phyloP scores from a whole-genome alignment of 306 rosid species.

The Quercus suber region DNA sequence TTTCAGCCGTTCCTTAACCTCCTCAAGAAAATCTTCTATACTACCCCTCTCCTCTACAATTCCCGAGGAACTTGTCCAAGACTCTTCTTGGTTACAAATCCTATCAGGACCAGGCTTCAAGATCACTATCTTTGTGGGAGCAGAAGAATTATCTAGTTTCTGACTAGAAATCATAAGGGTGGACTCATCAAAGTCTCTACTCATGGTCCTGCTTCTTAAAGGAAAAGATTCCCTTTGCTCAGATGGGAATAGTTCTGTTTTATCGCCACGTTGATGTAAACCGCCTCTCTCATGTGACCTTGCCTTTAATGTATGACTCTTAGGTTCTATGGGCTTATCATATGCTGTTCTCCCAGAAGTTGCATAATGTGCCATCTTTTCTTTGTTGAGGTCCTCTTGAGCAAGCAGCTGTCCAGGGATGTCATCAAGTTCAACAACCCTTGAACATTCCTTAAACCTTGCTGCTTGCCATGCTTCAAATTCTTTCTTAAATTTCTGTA shows the following conservation, averaged over 20 bases:
- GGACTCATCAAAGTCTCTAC: conserved; percentile 78
- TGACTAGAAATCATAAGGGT: conserved; percentile 38
- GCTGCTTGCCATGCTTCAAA: conserved; percentile 93
- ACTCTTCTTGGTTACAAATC: conserved; percentile 52
- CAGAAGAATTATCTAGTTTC: conserved; percentile 36
- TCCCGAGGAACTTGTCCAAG: conserved; percentile 56
- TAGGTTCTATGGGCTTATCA: conserved; percentile 38
- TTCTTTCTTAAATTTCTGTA: conserved; percentile 89
- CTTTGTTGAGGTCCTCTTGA: conserved; percentile 51
- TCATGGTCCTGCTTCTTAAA: conserved; percentile 61
- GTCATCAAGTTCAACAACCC: conserved; percentile 52
- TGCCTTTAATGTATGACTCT: conserved; percentile 26
- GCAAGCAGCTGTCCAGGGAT: conserved; percentile 34
- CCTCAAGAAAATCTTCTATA: conserved; percentile 88
- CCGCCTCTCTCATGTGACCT: conserved; percentile 28
- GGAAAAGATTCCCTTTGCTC: conserved; percentile 43
- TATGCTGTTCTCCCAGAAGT: conserved; percentile 28
- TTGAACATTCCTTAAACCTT: conserved; percentile 76
- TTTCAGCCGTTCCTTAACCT: conserved; percentile 82
- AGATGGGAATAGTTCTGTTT: conserved; percentile 33
- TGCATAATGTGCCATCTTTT: conserved; percentile 35
- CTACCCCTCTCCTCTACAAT: conserved; percentile 60
- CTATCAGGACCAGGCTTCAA: conserved; percentile 89
- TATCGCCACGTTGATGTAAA: conserved; percentile 32
- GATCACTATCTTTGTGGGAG: conserved; percentile 79